Percentiles rank a stretch among this genome's conserved stretches.
Evolutionary conservation across 768 basidiomycete genomes (phyloP).

Genomic region (Boletus eberwhitei): DNA sequence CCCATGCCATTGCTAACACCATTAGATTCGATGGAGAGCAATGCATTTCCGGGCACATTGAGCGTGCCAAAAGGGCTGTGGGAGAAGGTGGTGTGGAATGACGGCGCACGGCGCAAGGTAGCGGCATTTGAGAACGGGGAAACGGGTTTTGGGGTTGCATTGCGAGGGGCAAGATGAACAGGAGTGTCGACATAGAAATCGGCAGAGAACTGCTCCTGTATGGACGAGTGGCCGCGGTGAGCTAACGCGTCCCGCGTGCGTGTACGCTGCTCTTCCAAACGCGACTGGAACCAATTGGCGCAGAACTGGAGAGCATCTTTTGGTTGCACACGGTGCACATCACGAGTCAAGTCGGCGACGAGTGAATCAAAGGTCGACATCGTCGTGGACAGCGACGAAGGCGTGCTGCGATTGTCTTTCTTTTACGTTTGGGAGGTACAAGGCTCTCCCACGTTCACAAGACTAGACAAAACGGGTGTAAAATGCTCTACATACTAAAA

Average conservation of each 20-base stretch:
- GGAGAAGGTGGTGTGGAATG: slow-evolving; percentile 48
- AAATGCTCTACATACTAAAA: slow-evolving; percentile 2
- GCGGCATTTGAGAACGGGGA: slow-evolving; percentile 57
- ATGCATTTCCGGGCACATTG: slow-evolving; percentile 77
- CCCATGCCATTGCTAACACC: slow-evolving; percentile 26
- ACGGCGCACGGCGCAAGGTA: slow-evolving; percentile 46
- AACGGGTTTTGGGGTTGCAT: slow-evolving; percentile 39
- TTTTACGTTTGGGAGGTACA: slow-evolving; percentile 8
- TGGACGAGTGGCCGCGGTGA: slow-evolving; percentile 47
- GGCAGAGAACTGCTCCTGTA: slow-evolving; percentile 49
- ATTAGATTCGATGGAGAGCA: slow-evolving; percentile 51
- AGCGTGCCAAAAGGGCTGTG: slow-evolving; percentile 75
- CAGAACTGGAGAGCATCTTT: slow-evolving; percentile 90
- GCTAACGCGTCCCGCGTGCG: slow-evolving; percentile 60
- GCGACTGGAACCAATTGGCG: slow-evolving; percentile 90
- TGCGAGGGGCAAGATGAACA: slow-evolving; percentile 28
- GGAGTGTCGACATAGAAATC: slow-evolving; percentile 60
- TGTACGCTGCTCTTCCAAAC: slow-evolving; percentile 80
- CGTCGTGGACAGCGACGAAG: slow-evolving; percentile 15
- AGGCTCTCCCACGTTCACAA: slow-evolving; percentile 28
- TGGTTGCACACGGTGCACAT: slow-evolving; percentile 81
- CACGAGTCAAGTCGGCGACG: slow-evolving; percentile 81
- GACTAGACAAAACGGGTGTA: not conserved
- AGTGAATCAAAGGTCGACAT: slow-evolving; percentile 79
- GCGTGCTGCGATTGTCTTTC: not conserved